Conservation (phyloP, 257 asterid genomes). For the Penstemon barbatus region DNA sequence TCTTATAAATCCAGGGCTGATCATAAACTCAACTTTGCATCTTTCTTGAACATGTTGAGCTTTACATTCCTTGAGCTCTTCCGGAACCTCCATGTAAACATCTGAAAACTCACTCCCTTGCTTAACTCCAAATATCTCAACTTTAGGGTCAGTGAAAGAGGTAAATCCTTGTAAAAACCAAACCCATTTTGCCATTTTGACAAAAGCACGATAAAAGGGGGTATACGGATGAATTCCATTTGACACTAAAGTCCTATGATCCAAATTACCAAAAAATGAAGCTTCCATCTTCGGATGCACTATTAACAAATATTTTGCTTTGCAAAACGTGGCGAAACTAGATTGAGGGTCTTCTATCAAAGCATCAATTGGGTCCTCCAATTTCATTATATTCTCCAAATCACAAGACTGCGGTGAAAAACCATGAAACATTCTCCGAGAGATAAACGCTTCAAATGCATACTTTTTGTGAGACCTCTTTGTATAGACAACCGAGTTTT, state of each 20-base stretch:
- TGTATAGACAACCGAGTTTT: conserved; percentile 50
- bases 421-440: conserved; percentile 64
- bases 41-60: conserved; percentile 33
- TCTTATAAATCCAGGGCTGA: conserved; percentile 70
- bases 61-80: conserved; percentile 53
- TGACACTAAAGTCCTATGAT: conserved; percentile 64
- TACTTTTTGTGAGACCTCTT: conserved; percentile 78
- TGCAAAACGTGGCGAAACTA: conserved; percentile 66
- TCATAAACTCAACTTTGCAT: conserved; percentile 74
- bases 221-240: conserved; percentile 70
- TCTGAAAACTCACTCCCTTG: conserved; percentile 62
- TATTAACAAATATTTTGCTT: conserved; percentile 61
- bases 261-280: conserved; percentile 74
- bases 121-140: conserved; percentile 55
- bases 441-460: conserved; percentile 76
- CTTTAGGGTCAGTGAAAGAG: conserved; percentile 45
- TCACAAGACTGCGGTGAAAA: conserved; percentile 38
- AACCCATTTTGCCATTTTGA: conserved; percentile 76
- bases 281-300: conserved; percentile 70
- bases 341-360: conserved; percentile 62
- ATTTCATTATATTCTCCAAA: conserved; percentile 40
- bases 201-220: conserved; percentile 65
- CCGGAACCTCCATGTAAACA: conserved; percentile 59
- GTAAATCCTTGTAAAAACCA: conserved; percentile 68
- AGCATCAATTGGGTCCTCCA: conserved; percentile 62